These are phyloP conservation scores for Globisporangium okanoganense DNA, from an alignment of 352 stramenopile species.

Conservation along the genomic window DNA sequence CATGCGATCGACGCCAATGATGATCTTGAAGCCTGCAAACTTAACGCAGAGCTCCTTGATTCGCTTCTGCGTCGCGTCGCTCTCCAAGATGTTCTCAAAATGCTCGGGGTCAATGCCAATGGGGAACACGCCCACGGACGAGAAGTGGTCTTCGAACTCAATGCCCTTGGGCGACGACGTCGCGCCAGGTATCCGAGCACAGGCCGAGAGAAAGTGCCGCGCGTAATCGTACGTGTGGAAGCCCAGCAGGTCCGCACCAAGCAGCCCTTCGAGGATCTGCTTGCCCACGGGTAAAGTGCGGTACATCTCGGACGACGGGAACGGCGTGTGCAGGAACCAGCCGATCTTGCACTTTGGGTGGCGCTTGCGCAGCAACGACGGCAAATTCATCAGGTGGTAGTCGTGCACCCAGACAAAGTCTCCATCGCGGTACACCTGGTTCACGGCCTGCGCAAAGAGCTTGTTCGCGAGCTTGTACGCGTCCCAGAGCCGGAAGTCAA, in stretches of 20 bases:
- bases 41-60: constrained; percentile 70
- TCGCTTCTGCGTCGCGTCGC: constrained; percentile 43
- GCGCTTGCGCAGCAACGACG: constrained; percentile 72
- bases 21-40: constrained; percentile 69
- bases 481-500: constrained; percentile 85
- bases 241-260: constrained; percentile 77
- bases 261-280: constrained; percentile 67
- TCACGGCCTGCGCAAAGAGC: constrained; percentile 80
- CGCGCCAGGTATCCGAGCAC: constrained; percentile 61
- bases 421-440: constrained; percentile 84
- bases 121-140: constrained; percentile 81
- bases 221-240: constrained; percentile 91
- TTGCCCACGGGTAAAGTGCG: constrained; percentile 73
- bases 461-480: constrained; percentile 87
- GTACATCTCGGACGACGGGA: constrained; percentile 85
- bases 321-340: constrained; percentile 89
- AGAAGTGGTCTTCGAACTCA: constrained; percentile 74
- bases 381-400: constrained; percentile 89
- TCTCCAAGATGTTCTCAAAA: constrained; percentile 61
- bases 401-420: constrained; percentile 89
- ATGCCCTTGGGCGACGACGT: constrained; percentile 74
- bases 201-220: constrained; percentile 83
- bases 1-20: constrained; percentile 82
- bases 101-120: constrained; percentile 85
- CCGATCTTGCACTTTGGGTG: constrained; percentile 75